A percentile compares a stretch with the other conserved stretches of the same genome.
phyloP scores from a whole-genome alignment of 164 flowering plant species.

The Liriodendron chinense region DNA sequence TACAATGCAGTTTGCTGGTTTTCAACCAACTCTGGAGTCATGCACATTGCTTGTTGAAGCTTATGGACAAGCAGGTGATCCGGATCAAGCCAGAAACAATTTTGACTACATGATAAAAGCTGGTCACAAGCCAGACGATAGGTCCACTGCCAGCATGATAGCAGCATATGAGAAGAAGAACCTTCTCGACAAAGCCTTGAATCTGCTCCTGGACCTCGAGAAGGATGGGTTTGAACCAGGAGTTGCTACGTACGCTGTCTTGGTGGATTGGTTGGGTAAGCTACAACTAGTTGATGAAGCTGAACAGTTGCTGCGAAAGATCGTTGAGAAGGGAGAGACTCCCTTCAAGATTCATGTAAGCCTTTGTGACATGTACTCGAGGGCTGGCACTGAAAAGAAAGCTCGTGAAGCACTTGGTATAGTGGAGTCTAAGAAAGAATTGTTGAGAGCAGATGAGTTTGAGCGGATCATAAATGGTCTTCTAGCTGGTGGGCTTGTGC shows the following conservation, averaged over 20 bases:
- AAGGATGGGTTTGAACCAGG: conserved; percentile 82
- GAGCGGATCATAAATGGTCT: conserved; percentile 66
- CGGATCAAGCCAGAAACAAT: conserved; percentile 55
- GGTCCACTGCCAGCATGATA: conserved; percentile 66
- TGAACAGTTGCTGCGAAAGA: conserved; percentile 62
- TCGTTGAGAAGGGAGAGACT: conserved; percentile 55
- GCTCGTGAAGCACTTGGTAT: conserved; percentile 64
- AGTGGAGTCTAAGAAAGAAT: conserved; percentile 65
- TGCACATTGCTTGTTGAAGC: conserved; percentile 72
- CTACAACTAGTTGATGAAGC: conserved; percentile 75
- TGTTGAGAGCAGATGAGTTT: conserved; percentile 46
- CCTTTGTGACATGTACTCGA: conserved; percentile 81
- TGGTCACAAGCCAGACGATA: conserved; percentile 78
- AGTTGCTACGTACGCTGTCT: conserved; percentile 56
- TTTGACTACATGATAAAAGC: conserved; percentile 60
- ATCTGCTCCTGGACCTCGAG: conserved; percentile 66
- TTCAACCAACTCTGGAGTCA: conserved; percentile 49
- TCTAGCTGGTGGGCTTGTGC: conserved; percentile 47
- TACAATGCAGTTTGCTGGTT: conserved; percentile 65
- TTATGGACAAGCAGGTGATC: conserved; percentile 49
- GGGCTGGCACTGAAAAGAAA: conserved; percentile 57
- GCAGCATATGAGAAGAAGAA: conserved; percentile 73
- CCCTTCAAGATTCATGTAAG: conserved; percentile 65
- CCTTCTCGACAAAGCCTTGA: conserved; percentile 64
- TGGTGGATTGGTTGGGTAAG: conserved; percentile 81